phyloP scores from a whole-genome alignment of 2,329 filamentous ascomycete genomes.

The Cucurbitaria berberidis region DNA sequence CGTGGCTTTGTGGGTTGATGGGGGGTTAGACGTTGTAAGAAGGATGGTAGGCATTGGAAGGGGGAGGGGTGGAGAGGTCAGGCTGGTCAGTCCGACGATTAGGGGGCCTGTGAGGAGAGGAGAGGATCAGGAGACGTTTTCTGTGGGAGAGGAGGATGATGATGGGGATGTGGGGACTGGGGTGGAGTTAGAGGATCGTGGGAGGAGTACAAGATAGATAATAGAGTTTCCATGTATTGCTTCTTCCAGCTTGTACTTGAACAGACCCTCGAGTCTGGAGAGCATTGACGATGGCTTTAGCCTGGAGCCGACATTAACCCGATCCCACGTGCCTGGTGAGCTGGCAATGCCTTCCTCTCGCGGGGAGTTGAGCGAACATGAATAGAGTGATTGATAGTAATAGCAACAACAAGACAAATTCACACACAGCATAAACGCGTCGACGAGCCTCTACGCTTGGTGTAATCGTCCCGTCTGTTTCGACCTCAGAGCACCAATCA shows the following conservation, averaged over 20 bases:
- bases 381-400: no score
- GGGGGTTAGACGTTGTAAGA: constrained; percentile 20
- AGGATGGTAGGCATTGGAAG: constrained; percentile 18
- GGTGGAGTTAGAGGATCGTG: constrained; percentile 34
- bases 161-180: constrained; percentile 12
- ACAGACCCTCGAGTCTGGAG: not conserved
- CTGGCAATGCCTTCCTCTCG: constrained; percentile 6
- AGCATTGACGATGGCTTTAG: constrained; percentile 3
- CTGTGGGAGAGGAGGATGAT: constrained; percentile 12
- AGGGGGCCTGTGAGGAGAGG: not conserved
- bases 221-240: not conserved
- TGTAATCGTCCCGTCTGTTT: constrained; percentile 7
- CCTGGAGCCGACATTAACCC: not conserved
- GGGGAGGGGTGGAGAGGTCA: constrained; percentile 28
- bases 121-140: constrained; percentile 11
- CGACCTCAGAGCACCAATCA: constrained; percentile 24
- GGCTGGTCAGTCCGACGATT: constrained; percentile 32
- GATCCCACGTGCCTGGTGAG: constrained; percentile 7
- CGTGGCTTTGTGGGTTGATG: constrained; percentile 28
- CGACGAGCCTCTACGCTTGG: not conserved
- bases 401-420: not conserved
- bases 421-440: not conserved
- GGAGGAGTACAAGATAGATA: constrained; percentile 6
- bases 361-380: not conserved
- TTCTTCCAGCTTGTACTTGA: not conserved